phyloP scores from a whole-genome alignment of 179 eudicot species.

The Spergularia azorica region DNA sequence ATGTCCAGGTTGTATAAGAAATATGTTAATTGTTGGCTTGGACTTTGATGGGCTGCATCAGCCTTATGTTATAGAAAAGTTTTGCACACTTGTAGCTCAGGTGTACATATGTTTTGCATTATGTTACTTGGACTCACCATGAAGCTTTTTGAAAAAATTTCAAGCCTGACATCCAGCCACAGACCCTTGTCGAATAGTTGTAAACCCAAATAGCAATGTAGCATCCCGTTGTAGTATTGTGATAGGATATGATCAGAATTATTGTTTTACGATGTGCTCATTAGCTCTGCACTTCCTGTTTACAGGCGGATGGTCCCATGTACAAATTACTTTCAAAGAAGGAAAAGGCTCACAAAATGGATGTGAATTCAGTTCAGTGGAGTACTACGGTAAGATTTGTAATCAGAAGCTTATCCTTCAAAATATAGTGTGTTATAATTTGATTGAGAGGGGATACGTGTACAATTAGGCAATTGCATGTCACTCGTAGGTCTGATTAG shows the following conservation, averaged over 20 bases:
- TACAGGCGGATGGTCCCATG: conserved; percentile 70
- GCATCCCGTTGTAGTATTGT: no score
- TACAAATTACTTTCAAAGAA: conserved; percentile 66
- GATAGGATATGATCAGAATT: neutral
- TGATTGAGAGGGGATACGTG: neutral
- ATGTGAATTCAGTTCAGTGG: conserved; percentile 89
- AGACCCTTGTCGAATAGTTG: no score
- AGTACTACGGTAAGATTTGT: conserved; percentile 51
- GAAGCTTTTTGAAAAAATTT: no score
- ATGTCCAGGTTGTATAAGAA: no score
- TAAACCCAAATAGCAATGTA: neutral
- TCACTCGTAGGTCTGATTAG: neutral
- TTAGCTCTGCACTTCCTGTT: conserved; percentile 2
- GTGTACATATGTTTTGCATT: no score
- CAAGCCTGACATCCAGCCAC: no score
- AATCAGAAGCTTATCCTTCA: neutral
- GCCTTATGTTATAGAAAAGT: no score
- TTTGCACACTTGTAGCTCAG: no score
- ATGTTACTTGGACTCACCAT: no score
- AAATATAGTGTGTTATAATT: no score
- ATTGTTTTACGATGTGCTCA: conserved; percentile 5
- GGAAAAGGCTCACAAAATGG: conserved; percentile 91
- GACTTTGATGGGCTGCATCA: no score
- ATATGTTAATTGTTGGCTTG: no score
- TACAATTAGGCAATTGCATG: neutral